These are phyloP conservation scores for Colletotrichum coccodes DNA, from an alignment of 2,329 filamentous ascomycete genomes.

Conservation along the genomic window DNA sequence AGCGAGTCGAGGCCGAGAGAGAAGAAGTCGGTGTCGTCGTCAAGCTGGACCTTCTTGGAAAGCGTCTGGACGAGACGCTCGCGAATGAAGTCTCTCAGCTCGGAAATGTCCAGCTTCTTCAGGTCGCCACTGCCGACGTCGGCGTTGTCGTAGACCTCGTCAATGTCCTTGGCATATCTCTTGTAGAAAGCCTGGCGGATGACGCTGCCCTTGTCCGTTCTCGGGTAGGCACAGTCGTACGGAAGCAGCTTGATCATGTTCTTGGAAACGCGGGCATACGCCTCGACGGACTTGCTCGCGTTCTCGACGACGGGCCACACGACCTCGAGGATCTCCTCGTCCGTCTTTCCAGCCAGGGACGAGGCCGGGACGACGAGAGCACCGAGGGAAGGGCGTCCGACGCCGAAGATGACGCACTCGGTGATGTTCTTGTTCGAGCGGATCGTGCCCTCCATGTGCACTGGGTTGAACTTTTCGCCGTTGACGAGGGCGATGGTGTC, in stretches of 20 bases:
- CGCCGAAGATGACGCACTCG: constrained; percentile 71
- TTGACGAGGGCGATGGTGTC: constrained; percentile 70
- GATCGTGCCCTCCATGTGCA: constrained; percentile 67
- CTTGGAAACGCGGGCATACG: constrained; percentile 51
- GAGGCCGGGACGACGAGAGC: constrained; percentile 60
- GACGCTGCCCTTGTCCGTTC: constrained; percentile 41
- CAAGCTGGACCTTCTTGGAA: constrained; percentile 36
- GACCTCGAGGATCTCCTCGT: constrained; percentile 40
- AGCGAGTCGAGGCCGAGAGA: constrained; percentile 66
- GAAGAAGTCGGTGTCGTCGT: constrained; percentile 66
- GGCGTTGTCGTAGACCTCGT: constrained; percentile 42
- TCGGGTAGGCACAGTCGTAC: constrained; percentile 50
- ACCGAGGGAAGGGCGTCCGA: constrained; percentile 65
- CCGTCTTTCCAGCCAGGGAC: constrained; percentile 27
- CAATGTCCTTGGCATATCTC: constrained; percentile 31
- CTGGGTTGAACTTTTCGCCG: constrained; percentile 76
- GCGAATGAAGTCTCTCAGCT: constrained; percentile 47
- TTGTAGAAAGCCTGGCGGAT: constrained; percentile 44
- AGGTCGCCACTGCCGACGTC: constrained; percentile 36
- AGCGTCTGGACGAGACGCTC: constrained; percentile 41
- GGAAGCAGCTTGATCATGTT: constrained; percentile 62
- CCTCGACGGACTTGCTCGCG: constrained; percentile 42
- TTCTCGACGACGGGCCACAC: constrained; percentile 47
- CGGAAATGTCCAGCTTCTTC: constrained; percentile 35
- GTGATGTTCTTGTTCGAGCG: constrained; percentile 52